Percentiles rank a stretch among this genome's conserved stretches.
phyloP scores from a whole-genome alignment of 345 rosid species.

The Salix koriyanagi region DNA sequence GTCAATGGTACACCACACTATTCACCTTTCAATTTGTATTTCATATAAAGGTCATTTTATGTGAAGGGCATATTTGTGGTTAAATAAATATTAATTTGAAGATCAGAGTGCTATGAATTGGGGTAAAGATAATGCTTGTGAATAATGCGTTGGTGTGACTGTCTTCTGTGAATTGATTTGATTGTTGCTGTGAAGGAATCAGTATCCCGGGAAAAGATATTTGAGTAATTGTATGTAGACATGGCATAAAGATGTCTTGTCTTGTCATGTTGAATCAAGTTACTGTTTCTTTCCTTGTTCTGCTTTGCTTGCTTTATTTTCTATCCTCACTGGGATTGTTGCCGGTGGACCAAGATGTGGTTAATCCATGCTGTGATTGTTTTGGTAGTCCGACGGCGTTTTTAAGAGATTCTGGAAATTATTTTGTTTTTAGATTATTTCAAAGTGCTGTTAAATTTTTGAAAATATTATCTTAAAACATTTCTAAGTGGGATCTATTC shows the following conservation, averaged over 20 bases:
- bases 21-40: background rate
- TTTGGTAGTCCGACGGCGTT: too few relatives aligned
- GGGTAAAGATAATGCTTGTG: background rate
- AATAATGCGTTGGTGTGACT: background rate
- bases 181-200: constrained; percentile 32
- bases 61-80: background rate
- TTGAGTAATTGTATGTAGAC: constrained; percentile 13
- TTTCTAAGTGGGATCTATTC: accelerated
- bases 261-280: constrained; percentile 41
- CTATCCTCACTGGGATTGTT: background rate
- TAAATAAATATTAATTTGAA: background rate
- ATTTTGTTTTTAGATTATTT: too few relatives aligned
- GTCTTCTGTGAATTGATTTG: constrained; percentile 18
- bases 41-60: background rate
- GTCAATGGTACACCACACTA: background rate
- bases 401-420: too few relatives aligned
- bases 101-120: background rate
- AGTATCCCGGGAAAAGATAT: constrained; percentile 32
- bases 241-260: constrained; percentile 40
- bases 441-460: too few relatives aligned
- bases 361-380: too few relatives aligned
- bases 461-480: too few relatives aligned
- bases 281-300: constrained; percentile 34
- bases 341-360: background rate
- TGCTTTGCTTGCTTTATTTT: constrained; percentile 3